Evolutionary conservation across 2,329 filamentous ascomycete species (phyloP).

Genomic region (Colletotrichum scovillei): DNA sequence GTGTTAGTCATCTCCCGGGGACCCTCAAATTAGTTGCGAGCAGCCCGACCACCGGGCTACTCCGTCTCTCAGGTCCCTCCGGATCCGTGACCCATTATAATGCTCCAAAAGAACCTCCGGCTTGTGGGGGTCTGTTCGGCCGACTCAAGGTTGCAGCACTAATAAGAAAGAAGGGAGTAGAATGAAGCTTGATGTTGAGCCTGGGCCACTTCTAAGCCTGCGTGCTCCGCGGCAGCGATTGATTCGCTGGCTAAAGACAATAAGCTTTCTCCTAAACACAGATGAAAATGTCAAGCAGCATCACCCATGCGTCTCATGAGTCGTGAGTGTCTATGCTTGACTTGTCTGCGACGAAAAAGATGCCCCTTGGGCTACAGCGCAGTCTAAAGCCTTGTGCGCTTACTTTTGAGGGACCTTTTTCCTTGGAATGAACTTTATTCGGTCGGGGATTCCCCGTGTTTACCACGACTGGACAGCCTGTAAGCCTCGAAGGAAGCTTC

Average conservation of each 20-base stretch:
- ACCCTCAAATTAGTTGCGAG: neutral
- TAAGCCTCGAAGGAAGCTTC: neutral
- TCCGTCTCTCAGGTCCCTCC: neutral
- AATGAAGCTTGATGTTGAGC: neutral
- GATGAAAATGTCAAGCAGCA: neutral
- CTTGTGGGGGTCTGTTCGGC: neutral
- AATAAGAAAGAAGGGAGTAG: neutral
- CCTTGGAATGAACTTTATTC: neutral
- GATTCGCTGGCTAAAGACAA: neutral
- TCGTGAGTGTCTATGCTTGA: neutral
- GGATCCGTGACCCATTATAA: neutral
- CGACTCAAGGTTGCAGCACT: neutral
- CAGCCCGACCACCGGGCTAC: neutral
- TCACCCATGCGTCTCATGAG: constrained; percentile 6
- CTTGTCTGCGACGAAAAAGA: neutral
- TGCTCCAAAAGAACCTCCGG: neutral
- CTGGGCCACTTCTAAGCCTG: neutral
- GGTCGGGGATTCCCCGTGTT: neutral
- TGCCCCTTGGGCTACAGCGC: neutral
- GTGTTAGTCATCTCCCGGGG: neutral
- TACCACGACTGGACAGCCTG: neutral
- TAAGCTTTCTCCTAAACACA: constrained; percentile 17
- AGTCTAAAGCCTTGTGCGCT: neutral
- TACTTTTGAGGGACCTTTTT: neutral
- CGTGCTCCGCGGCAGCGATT: neutral